Conservation (phyloP, 2,329 filamentous ascomycete genomes). For the Blumeria graminis region DNA sequence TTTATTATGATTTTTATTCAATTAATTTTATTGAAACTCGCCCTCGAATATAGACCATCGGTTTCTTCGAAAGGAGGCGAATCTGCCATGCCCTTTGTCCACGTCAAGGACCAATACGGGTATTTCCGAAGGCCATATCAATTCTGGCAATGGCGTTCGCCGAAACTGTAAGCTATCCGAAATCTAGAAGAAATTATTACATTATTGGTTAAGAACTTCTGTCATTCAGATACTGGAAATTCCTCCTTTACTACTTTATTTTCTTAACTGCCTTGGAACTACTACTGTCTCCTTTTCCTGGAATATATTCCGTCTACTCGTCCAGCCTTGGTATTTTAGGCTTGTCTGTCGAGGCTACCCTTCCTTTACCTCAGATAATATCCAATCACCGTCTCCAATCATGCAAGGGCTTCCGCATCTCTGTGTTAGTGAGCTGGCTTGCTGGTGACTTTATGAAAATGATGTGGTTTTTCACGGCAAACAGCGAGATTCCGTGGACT, state of each 20-base stretch:
- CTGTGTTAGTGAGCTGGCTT: constrained; percentile 55
- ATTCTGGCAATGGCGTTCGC: constrained; percentile 63
- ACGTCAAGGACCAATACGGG: constrained; percentile 10
- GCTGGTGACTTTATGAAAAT: constrained; percentile 69
- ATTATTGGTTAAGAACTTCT: constrained; percentile 2
- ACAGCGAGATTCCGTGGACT: constrained; percentile 43
- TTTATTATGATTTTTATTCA: constrained; percentile 42
- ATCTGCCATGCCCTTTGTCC: constrained; percentile 36
- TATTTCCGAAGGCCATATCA: constrained; percentile 36
- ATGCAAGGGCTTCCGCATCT: constrained; percentile 55
- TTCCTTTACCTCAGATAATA: constrained; percentile 57
- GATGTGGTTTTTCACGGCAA: constrained; percentile 59
- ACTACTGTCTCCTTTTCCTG: constrained; percentile 32
- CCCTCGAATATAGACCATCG: constrained; percentile 39
- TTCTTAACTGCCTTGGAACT: constrained; percentile 38
- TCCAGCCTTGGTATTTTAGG: constrained; percentile 48
- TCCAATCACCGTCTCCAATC: constrained; percentile 43
- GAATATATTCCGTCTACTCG: constrained; percentile 41
- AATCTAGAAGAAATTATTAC: not conserved
- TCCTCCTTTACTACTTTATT: constrained; percentile 42
- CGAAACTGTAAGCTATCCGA: constrained; percentile 29
- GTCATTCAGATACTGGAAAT: constrained; percentile 45
- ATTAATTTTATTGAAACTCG: constrained; percentile 38
- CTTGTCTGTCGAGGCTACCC: constrained; percentile 54
- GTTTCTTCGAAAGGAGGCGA: constrained; percentile 36